Evolutionary conservation across 306 rosid genomes (phyloP).

Genomic region (Vigna unguiculata): DNA sequence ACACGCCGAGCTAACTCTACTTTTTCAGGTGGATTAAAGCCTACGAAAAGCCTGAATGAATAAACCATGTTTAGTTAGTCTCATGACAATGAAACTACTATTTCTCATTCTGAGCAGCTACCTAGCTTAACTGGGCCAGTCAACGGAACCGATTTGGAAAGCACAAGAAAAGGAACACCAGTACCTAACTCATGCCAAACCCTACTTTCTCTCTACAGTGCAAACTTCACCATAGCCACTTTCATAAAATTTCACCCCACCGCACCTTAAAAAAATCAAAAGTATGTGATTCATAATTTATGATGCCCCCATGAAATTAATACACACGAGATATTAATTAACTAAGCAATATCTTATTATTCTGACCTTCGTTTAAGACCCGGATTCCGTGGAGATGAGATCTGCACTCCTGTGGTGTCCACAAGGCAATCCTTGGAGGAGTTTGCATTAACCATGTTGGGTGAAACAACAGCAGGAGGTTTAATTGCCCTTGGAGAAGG

Average conservation of each 20-base stretch:
- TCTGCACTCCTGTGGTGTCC: conserved; percentile 69
- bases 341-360: neutral
- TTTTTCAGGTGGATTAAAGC: conserved; percentile 50
- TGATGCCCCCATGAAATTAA: conserved; percentile 30
- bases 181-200: conserved; percentile 54
- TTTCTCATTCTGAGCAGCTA: conserved; percentile 30
- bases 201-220: conserved; percentile 45
- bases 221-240: neutral
- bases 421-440: conserved; percentile 57
- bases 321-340: conserved; percentile 12
- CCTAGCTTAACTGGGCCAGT: conserved; percentile 30
- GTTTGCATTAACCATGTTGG: conserved; percentile 56
- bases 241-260: conserved; percentile 27
- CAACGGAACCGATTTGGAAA: conserved; percentile 42
- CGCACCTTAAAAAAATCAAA: neutral
- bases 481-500: conserved; percentile 54
- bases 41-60: conserved; percentile 44
- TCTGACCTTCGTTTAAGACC: conserved; percentile 80
- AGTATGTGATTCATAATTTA: conserved; percentile 7
- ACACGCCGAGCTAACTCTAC: conserved; percentile 48
- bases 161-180: conserved; percentile 15
- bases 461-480: conserved; percentile 49
- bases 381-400: conserved; percentile 89
- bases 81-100: conserved; percentile 38
- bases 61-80: conserved; percentile 35